Conservation (phyloP, 2,329 filamentous ascomycete species). For the Colletotrichum sp. region DNA sequence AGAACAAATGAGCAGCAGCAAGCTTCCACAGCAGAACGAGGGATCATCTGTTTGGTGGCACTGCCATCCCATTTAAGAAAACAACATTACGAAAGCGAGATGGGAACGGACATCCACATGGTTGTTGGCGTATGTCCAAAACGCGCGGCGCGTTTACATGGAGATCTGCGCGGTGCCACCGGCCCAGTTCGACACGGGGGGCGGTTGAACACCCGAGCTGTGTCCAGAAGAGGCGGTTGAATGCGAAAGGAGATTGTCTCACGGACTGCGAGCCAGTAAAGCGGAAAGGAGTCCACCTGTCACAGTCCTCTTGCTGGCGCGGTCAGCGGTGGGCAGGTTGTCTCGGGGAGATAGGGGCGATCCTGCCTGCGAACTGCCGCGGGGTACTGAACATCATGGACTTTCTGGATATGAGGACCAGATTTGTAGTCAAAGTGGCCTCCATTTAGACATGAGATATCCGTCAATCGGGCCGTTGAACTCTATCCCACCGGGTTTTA, state of each 20-base stretch:
- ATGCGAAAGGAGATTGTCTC: not conserved
- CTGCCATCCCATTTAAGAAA: not conserved
- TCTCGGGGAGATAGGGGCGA: not conserved
- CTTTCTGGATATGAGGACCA: not conserved
- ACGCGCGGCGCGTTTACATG: not conserved
- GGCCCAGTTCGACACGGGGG: not conserved
- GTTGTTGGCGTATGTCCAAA: not conserved
- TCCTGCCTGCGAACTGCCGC: not conserved
- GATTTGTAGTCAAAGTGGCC: not conserved
- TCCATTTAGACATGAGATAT: not conserved
- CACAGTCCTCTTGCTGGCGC: not conserved
- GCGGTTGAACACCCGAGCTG: not conserved
- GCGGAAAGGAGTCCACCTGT: not conserved
- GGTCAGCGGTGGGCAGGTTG: not conserved
- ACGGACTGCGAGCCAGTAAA: not conserved
- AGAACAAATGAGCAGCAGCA: not conserved
- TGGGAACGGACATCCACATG: not conserved
- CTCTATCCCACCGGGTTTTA: not conserved
- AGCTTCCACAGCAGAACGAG: not conserved
- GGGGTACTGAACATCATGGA: not conserved
- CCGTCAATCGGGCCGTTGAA: not conserved
- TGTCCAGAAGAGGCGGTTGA: not conserved
- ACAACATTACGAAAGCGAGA: not conserved
- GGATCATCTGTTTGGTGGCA: not conserved
- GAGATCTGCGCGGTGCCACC: not conserved